Evolutionary conservation across 768 basidiomycete species (phyloP).

Genomic region (Kwoniella newhampshirensis): DNA sequence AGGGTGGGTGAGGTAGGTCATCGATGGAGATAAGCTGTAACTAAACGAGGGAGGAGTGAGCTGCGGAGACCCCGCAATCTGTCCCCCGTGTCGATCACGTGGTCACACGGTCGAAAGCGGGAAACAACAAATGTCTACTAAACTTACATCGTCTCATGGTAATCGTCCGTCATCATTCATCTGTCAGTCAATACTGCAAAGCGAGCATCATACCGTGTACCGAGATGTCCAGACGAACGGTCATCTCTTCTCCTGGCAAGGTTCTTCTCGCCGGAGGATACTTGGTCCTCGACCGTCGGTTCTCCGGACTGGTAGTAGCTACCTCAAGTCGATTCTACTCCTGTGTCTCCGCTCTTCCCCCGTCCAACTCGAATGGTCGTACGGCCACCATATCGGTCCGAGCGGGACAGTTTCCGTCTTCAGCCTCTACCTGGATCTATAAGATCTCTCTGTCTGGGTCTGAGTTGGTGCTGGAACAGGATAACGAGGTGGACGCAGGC

Average conservation of each 20-base stretch:
- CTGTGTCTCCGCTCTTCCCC: constrained; percentile 56
- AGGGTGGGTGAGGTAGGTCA: no score
- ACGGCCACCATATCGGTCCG: constrained; percentile 64
- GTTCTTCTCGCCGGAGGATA: constrained; percentile 94
- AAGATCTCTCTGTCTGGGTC: constrained; percentile 51
- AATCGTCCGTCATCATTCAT: not conserved
- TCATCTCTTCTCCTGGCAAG: constrained; percentile 90
- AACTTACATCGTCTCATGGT: not conserved
- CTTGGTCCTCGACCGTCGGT: constrained; percentile 84
- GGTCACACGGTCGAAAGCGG: no score
- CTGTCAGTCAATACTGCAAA: not conserved
- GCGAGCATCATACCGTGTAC: not conserved
- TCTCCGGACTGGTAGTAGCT: constrained; percentile 83
- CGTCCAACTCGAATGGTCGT: not conserved
- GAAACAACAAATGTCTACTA: no score
- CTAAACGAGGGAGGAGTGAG: no score
- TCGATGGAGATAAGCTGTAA: no score
- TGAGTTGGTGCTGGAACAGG: constrained; percentile 9
- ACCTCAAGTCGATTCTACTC: constrained; percentile 95
- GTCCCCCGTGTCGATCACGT: no score
- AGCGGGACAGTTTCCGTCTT: constrained; percentile 86
- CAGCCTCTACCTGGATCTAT: constrained; percentile 68
- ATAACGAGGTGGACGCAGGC: constrained; percentile 13
- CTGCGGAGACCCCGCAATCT: no score
- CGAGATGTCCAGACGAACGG: constrained; percentile 48